Evolutionary conservation across 768 basidiomycete genomes (phyloP).

Genomic region (Boletus sp.): DNA sequence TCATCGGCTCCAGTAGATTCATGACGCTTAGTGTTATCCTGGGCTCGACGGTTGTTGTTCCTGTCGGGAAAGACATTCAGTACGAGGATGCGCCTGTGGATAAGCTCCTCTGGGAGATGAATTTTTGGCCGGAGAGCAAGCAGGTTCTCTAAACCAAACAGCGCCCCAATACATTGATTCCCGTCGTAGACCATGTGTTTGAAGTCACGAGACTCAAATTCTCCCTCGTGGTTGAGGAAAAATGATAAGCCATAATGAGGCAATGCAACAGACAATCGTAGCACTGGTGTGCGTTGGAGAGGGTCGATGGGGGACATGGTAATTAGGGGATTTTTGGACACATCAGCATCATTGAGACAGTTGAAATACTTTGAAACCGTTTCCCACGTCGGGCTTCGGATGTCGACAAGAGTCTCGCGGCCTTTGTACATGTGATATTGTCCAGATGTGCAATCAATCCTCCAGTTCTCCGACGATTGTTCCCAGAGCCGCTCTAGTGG

Average conservation of each 20-base stretch:
- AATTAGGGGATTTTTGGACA: constrained; percentile 10
- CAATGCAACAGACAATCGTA: constrained; percentile 23
- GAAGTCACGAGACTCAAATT: constrained; percentile 38
- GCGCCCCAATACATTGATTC: constrained; percentile 36
- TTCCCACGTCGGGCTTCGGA: constrained; percentile 15
- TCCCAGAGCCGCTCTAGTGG: constrained; percentile 18
- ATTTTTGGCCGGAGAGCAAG: constrained; percentile 23
- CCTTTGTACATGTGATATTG: neutral
- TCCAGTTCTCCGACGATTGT: constrained; percentile 20
- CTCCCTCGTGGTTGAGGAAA: constrained; percentile 22
- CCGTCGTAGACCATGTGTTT: constrained; percentile 37
- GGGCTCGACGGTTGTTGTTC: too few relatives aligned
- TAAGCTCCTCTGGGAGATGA: neutral
- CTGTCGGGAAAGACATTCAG: neutral
- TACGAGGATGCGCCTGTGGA: neutral
- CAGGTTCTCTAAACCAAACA: constrained; percentile 38
- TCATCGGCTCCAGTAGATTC: too few relatives aligned
- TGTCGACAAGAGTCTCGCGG: constrained; percentile 14
- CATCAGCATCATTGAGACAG: neutral
- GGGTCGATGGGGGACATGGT: neutral
- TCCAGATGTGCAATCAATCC: neutral
- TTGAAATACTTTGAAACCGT: constrained; percentile 16
- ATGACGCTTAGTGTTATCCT: too few relatives aligned
- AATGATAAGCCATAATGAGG: constrained; percentile 38
- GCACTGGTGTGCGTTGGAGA: neutral